Conservation (phyloP, 2,329 filamentous ascomycete species). For the Passalora sequoiae region DNA sequence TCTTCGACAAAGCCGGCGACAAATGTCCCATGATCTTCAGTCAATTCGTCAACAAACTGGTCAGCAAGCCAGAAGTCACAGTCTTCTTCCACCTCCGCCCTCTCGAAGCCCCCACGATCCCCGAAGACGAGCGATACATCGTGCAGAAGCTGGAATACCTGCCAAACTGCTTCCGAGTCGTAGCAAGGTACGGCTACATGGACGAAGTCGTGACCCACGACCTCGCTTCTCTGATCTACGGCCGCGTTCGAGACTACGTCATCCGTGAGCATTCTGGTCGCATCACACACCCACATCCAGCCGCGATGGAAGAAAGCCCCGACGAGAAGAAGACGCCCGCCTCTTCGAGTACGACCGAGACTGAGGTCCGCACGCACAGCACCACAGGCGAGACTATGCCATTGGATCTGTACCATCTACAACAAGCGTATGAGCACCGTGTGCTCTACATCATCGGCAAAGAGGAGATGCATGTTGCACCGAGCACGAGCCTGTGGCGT, state of each 20-base stretch:
- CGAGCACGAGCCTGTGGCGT: conserved; percentile 41
- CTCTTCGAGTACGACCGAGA: not conserved
- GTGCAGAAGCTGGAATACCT: conserved; percentile 43
- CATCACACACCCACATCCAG: not conserved
- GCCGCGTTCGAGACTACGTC: conserved; percentile 47
- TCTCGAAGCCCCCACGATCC: conserved; percentile 52
- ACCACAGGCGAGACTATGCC: conserved; percentile 7
- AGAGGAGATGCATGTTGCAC: conserved; percentile 52
- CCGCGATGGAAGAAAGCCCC: not conserved
- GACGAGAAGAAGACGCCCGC: conserved; percentile 5
- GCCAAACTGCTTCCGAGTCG: conserved; percentile 62
- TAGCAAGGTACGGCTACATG: conserved; percentile 67
- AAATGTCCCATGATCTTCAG: conserved; percentile 63
- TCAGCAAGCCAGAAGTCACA: conserved; percentile 60
- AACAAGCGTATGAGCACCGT: conserved; percentile 43
- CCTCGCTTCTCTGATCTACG: conserved; percentile 55
- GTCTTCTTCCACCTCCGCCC: conserved; percentile 70
- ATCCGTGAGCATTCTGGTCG: not conserved
- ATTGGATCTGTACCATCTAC: conserved; percentile 27
- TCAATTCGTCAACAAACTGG: conserved; percentile 68
- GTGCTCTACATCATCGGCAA: conserved; percentile 56
- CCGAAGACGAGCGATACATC: conserved; percentile 48
- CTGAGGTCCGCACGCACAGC: not conserved
- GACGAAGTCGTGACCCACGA: conserved; percentile 65
- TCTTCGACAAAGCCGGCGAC: conserved; percentile 71